phyloP scores from a whole-genome alignment of 257 asterid genomes.

The Jasminum sambac region DNA sequence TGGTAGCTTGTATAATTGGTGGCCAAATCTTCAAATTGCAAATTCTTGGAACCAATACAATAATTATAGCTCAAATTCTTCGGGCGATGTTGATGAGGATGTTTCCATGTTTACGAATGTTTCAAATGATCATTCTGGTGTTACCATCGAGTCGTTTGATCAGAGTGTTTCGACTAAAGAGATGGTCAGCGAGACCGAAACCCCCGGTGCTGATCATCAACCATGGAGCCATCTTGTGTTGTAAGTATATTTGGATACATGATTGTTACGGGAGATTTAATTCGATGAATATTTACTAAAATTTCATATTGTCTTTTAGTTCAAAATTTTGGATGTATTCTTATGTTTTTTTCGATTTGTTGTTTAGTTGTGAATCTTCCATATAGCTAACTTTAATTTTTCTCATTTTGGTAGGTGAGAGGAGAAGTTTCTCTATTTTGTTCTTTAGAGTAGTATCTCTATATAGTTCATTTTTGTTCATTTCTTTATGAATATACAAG shows the following conservation, averaged over 20 bases:
- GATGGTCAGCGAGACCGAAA: neutral
- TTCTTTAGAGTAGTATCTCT: too few species aligned
- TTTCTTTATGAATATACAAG: too few species aligned
- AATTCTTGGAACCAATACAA: neutral
- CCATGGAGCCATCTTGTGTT: neutral
- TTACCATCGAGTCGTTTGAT: neutral
- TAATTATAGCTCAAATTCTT: neutral
- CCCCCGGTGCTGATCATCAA: neutral
- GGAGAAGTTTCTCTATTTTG: neutral
- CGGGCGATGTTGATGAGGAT: conserved; percentile 1
- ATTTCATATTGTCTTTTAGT: too few species aligned
- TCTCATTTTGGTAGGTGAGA: neutral
- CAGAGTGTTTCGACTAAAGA: neutral
- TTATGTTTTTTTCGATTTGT: neutral
- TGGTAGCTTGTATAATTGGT: neutral
- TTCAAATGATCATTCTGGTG: neutral
- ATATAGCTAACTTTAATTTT: neutral
- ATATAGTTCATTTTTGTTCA: too few species aligned
- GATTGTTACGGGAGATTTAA: neutral
- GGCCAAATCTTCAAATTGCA: conserved; percentile 1
- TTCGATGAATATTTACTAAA: too few species aligned
- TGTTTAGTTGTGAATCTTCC: neutral
- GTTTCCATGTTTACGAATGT: neutral
- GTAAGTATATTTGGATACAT: neutral
- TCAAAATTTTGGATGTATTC: neutral